Base-by-base conservation (phyloP, 176 grass and related monocot genomes). In the Hordeum marinum region DNA sequence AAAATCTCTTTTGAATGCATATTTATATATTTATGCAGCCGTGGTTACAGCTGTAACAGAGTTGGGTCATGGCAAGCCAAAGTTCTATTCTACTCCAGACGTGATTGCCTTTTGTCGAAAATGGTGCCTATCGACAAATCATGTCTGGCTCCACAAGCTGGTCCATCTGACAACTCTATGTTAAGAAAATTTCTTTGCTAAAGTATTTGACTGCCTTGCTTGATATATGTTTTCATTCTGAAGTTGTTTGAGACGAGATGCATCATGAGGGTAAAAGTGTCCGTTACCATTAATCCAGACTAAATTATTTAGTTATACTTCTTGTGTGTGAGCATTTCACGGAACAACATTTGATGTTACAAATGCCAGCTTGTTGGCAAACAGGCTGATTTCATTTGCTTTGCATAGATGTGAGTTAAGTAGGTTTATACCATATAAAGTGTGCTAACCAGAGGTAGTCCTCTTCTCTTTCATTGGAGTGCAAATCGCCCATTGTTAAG, bases 81-180 rank as follows among this genome's bases (percentile, higher is more conserved):
- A 92, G 77, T 98, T 98, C 65, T 95, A 93, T 80, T 98, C 91
- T 62, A 95, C 95, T 57, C 91, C 95, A 23, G 95, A 95, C 62
- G 73, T 98, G 66, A 92, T 98, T 64, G 91, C 87, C 9, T 95
- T 98, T 85, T 98, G 93, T 88, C 85, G 77, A 77, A 92, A 95
- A 90, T 95, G 95, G 95, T 89, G 93, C 11, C 73, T 98, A 21
- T 87, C 91, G 15, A 98, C 95, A 29, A 98, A 98, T 57, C 87
- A 98, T 78, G 78, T 95, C 40, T 98, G 95, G 95, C 67, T 98
- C 93, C n/a, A 95, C 91, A 87, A 93, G 95, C 93, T 98, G 75
- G 50, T 8, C 4, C 48, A 74, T 58, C 82, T 42, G 20, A 82
- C 87, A 68, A 77, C 48, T 74, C 31, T 36, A 35, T 59, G 23